These are phyloP conservation scores for Ocimum tenuiflorum DNA, from an alignment of 257 asterid genomes.

Conservation along the genomic window DNA sequence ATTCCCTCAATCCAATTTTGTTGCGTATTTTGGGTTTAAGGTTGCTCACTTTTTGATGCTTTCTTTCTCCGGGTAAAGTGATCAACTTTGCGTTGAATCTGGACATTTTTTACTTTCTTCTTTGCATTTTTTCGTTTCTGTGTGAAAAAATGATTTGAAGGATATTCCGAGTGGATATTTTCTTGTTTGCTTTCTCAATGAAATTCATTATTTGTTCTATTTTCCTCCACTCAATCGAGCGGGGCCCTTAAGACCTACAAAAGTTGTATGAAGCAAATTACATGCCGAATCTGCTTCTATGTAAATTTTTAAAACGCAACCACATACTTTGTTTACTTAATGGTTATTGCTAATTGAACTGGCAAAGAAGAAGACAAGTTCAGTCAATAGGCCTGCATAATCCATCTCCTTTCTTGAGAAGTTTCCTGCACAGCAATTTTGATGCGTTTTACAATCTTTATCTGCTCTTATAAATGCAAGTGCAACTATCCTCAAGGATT, in stretches of 20 bases:
- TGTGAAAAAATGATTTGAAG: neutral
- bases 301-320: neutral
- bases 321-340: neutral
- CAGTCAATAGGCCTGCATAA: neutral
- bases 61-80: conserved; percentile 10
- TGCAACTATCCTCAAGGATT: neutral
- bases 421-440: neutral
- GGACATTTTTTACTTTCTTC: neutral
- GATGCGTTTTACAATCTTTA: neutral
- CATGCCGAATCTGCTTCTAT: neutral
- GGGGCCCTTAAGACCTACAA: neutral
- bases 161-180: neutral
- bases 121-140: neutral
- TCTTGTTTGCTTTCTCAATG: neutral
- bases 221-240: neutral
- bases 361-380: neutral
- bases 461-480: neutral
- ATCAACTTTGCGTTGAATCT: too few relatives aligned
- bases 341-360: neutral
- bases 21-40: conserved; percentile 18
- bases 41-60: conserved; percentile 7
- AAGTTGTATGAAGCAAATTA: neutral
- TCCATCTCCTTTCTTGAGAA: neutral
- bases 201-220: neutral
- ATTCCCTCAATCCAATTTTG: conserved; percentile 10